Evolutionary conservation across 306 rosid genomes (phyloP).

Genomic region (Elaeagnus macrophylla): DNA sequence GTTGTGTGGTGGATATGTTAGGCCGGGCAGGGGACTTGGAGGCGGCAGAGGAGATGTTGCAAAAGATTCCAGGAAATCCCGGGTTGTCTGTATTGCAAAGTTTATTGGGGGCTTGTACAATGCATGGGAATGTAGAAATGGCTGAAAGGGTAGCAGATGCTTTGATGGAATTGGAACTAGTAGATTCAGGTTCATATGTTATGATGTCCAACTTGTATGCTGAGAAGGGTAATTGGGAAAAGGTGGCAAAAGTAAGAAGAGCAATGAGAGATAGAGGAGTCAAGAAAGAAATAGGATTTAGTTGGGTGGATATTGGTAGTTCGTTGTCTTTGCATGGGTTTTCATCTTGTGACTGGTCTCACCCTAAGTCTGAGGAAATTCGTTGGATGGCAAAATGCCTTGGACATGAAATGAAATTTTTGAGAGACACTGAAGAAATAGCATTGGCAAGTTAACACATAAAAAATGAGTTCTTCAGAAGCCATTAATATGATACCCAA

Average conservation of each 20-base stretch:
- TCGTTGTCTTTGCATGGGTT: slow-evolving; percentile 60
- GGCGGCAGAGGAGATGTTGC: slow-evolving; percentile 53
- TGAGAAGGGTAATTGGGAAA: slow-evolving; percentile 79
- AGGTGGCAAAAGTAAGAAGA: slow-evolving; percentile 58
- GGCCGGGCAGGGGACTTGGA: slow-evolving; percentile 61
- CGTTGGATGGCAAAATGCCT: slow-evolving; percentile 47
- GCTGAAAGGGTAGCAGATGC: slow-evolving; percentile 45
- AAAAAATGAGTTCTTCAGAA: background rate
- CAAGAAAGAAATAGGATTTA: slow-evolving; percentile 66
- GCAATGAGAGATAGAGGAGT: slow-evolving; percentile 68
- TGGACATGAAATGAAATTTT: slow-evolving; percentile 53
- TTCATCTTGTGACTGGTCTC: slow-evolving; percentile 70
- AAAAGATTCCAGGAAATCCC: slow-evolving; percentile 54
- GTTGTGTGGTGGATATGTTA: slow-evolving; percentile 73
- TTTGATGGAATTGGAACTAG: slow-evolving; percentile 57
- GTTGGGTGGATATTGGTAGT: slow-evolving; percentile 69
- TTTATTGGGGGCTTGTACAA: slow-evolving; percentile 67
- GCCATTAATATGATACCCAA: background rate
- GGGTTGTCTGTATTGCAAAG: slow-evolving; percentile 63
- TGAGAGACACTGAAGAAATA: slow-evolving; percentile 26
- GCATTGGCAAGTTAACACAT: background rate
- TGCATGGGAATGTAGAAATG: slow-evolving; percentile 62
- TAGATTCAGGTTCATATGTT: slow-evolving; percentile 60
- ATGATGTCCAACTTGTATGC: slow-evolving; percentile 70
- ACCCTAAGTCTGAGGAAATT: slow-evolving; percentile 49